Conservation (phyloP, 345 rosid species). For the Brassica rapa region DNA sequence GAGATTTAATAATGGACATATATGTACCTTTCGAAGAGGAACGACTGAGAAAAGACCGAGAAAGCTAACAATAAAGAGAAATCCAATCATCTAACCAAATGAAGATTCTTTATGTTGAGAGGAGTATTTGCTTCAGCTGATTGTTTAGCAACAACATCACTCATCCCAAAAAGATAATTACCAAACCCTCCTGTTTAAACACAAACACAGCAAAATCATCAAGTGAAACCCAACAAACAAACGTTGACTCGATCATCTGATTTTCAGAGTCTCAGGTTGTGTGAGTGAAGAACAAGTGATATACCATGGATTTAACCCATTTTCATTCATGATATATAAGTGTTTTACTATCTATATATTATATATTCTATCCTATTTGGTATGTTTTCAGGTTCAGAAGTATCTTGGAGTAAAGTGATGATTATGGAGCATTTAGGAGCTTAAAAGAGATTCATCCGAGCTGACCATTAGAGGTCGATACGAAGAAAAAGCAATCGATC, state of each 20-base stretch:
- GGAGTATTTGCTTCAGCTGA: conserved; percentile 55
- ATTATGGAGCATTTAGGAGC: too few relatives aligned
- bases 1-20: neutral
- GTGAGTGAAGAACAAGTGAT: too few relatives aligned
- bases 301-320: too few relatives aligned
- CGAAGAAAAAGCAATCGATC: too few relatives aligned
- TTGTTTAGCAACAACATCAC: conserved; percentile 49
- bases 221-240: conserved; percentile 9
- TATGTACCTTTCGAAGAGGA: conserved; percentile 65
- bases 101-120: conserved; percentile 52
- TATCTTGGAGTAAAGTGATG: too few relatives aligned
- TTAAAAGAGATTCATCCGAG: too few relatives aligned
- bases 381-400: too few relatives aligned
- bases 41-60: conserved; percentile 73
- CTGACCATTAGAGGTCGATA: too few relatives aligned
- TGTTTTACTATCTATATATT: too few relatives aligned
- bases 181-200: conserved; percentile 59
- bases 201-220: neutral
- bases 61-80: conserved; percentile 77
- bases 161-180: conserved; percentile 67
- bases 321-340: too few relatives aligned
- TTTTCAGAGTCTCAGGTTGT: too few relatives aligned
- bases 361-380: too few relatives aligned
- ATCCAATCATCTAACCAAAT: conserved; percentile 70
- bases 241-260: neutral